phyloP scores from a whole-genome alignment of 208 protist genomes.

The Wallacemonas rigidus region DNA sequence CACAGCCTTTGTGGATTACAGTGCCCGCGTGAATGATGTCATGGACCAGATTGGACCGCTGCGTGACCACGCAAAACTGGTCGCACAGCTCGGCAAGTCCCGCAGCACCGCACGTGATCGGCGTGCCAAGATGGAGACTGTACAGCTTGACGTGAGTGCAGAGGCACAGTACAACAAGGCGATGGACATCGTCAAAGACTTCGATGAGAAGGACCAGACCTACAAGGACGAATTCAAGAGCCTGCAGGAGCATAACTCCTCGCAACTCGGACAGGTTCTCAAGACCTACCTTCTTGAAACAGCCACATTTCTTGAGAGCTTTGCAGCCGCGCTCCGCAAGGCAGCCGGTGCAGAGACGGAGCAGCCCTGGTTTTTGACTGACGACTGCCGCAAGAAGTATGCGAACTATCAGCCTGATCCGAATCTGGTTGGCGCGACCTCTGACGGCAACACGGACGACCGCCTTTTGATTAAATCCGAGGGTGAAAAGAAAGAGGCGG shows the following conservation, averaged over 20 bases:
- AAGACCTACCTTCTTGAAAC: conserved; percentile 36
- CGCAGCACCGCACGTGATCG: conserved; percentile 33
- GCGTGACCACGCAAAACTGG: conserved; percentile 33
- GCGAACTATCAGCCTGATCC: conserved; percentile 29
- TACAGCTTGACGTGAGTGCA: conserved; percentile 30
- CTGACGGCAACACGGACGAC: conserved; percentile 9
- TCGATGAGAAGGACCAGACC: conserved; percentile 35
- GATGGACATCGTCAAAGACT: conserved; percentile 29
- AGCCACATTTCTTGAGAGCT: conserved; percentile 31
- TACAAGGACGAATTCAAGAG: conserved; percentile 47
- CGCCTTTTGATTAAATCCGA: conserved; percentile 27
- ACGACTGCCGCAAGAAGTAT: conserved; percentile 36
- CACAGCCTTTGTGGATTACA: conserved; percentile 13
- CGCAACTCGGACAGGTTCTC: conserved; percentile 42
- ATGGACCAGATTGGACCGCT: conserved; percentile 39
- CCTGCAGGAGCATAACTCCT: conserved; percentile 44
- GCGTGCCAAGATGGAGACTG: conserved; percentile 31
- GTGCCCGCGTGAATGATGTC: conserved; percentile 18
- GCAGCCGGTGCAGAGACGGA: conserved; percentile 16
- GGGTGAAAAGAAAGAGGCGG: neutral
- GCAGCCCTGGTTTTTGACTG: conserved; percentile 30
- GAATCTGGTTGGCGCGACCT: neutral
- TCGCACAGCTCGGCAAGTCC: conserved; percentile 28
- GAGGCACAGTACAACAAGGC: conserved; percentile 38
- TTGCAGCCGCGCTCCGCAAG: conserved; percentile 28